Percentiles rank a stretch among this genome's conserved stretches.
Conservation (phyloP, 108 stramenopile species). For the Fistulifera solaris region DNA sequence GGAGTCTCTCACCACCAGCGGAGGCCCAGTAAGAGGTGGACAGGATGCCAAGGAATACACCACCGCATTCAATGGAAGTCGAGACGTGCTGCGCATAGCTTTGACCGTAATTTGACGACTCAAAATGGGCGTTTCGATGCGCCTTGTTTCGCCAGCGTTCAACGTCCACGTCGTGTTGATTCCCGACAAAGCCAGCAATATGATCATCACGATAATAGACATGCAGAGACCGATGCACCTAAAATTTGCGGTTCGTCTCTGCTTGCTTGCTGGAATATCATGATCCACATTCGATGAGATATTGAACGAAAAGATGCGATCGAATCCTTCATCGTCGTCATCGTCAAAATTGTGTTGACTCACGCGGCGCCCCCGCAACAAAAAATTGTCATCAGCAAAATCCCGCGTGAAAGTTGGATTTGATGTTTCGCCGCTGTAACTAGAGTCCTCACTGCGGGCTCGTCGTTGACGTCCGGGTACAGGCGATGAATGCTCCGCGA, state of each 20-base stretch:
- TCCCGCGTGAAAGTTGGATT: too few relatives aligned
- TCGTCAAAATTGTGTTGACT: too few relatives aligned
- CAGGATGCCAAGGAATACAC: conserved; percentile 3
- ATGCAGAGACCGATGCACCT: neutral
- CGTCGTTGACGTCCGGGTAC: too few relatives aligned
- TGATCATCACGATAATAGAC: neutral
- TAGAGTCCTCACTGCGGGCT: too few relatives aligned
- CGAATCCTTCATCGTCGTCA: too few relatives aligned
- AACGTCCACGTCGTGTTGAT: conserved; percentile 10
- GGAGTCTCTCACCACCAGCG: neutral
- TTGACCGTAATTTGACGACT: neutral
- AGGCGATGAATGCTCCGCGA: too few relatives aligned
- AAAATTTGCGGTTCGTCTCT: neutral
- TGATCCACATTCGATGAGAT: too few relatives aligned
- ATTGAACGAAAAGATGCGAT: too few relatives aligned
- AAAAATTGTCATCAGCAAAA: too few relatives aligned
- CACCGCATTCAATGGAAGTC: neutral
- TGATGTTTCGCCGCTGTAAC: too few relatives aligned
- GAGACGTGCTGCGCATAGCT: conserved; percentile 2
- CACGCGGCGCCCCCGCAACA: too few relatives aligned
- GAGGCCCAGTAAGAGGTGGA: conserved; percentile 14
- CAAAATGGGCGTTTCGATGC: neutral
- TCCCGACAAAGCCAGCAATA: neutral
- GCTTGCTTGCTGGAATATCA: neutral
- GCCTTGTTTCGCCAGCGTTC: conserved; percentile 11